These are phyloP conservation scores for Osmanthus fragrans DNA, from an alignment of 257 asterid genomes.

Conservation along the genomic window DNA sequence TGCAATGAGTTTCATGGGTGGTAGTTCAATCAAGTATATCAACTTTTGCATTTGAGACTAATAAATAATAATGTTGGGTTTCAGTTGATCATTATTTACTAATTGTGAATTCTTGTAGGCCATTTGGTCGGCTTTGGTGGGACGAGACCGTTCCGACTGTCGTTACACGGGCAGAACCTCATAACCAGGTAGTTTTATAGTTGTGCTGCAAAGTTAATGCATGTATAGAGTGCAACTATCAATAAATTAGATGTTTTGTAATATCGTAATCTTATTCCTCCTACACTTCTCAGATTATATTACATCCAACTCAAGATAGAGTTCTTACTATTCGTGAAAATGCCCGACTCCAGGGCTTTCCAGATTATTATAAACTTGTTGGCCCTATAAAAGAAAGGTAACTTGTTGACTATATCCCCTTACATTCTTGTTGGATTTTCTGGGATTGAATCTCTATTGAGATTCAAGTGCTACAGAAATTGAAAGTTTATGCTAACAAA, in stretches of 20 bases:
- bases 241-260: not conserved
- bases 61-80: not conserved
- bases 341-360: constrained; percentile 92
- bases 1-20: not conserved
- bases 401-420: not conserved
- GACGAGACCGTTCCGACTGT: constrained; percentile 89
- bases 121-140: constrained; percentile 94
- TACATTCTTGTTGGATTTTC: not conserved
- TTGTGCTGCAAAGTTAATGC: not conserved
- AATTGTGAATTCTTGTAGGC: constrained; percentile 41
- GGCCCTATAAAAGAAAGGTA: constrained; percentile 84
- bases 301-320: constrained; percentile 72
- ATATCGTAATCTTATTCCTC: not conserved
- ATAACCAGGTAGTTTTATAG: constrained; percentile 56
- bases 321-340: constrained; percentile 86
- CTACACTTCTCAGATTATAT: constrained; percentile 38
- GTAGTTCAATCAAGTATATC: not conserved
- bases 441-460: not conserved
- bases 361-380: constrained; percentile 63
- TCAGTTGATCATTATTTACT: not conserved
- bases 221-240: not conserved
- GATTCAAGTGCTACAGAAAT: not conserved
- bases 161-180: constrained; percentile 88
- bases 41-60: not conserved
- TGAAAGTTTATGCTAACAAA: not conserved